Percentiles rank a stretch among this genome's conserved stretches.
Conservation (phyloP, 352 stramenopile species). For the Aphanomyces astaci region DNA sequence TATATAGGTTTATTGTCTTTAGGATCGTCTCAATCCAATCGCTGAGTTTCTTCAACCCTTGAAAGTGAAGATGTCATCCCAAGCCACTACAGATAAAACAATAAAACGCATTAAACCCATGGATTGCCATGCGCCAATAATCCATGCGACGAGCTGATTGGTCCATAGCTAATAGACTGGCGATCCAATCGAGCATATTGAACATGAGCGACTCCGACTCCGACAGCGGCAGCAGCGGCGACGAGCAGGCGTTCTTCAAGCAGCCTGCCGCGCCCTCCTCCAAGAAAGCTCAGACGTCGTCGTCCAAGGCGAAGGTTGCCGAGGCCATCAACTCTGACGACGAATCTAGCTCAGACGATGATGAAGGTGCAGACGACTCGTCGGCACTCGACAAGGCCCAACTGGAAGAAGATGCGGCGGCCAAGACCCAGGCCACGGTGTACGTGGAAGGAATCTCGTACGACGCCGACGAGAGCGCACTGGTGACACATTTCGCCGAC, state of each 20-base stretch:
- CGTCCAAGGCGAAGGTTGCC: conserved; percentile 22
- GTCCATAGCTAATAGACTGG: background rate
- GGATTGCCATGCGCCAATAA: background rate
- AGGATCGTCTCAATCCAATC: too few relatives aligned
- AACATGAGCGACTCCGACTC: conserved; percentile 2
- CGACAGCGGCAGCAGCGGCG: conserved; percentile 29
- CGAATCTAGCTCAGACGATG: conserved; percentile 12
- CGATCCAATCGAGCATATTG: background rate
- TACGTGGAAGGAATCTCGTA: conserved; percentile 96
- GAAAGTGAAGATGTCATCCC: background rate
- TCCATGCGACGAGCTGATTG: background rate
- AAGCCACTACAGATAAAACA: background rate
- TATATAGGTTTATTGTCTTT: too few relatives aligned
- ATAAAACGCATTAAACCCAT: conserved; percentile 3
- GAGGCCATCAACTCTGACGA: conserved; percentile 17
- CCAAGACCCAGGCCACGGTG: conserved; percentile 78
- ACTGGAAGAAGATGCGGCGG: conserved; percentile 50
- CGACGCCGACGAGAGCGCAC: conserved; percentile 79
- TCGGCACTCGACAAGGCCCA: conserved; percentile 5
- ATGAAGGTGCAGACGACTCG: conserved; percentile 27
- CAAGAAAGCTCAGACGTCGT: background rate
- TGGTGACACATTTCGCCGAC: conserved; percentile 84
- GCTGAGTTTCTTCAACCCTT: too few relatives aligned
- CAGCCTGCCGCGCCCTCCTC: conserved; percentile 25
- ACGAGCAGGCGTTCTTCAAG: conserved; percentile 72